Base-by-base conservation (phyloP, 306 rosid species). In the Quercus alba region DNA sequence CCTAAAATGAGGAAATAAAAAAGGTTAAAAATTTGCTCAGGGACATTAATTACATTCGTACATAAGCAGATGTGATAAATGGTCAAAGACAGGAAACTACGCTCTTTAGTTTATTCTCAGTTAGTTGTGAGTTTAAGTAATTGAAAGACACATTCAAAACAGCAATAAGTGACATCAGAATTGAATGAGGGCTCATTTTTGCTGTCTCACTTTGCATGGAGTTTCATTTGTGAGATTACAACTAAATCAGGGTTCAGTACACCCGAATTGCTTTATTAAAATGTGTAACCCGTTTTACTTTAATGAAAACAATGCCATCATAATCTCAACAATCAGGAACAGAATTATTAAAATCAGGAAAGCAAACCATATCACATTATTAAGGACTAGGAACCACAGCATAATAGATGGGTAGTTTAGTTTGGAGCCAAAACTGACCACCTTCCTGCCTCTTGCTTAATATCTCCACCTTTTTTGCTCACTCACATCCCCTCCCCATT, bases 1-100 rank as follows among this genome's bases (percentile, higher is more conserved):
- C 85, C 97, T 94, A 83, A 62, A 77, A 81, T 9, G 55, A 84
- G 66, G 38, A 63, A 19, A n/a, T 35, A 72, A 56, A 19, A 35
- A 35, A 35, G 41, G 41, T 35, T 35, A 35, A 35, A 35, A 41
- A 41, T 41, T 41, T 54, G 51, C 35, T 77, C 26, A 62, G 19
- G 56, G 56, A 33, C 5, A 55, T 74, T 74, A 77, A 12, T 28
- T n/a, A 62, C 9, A 31, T 51, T 44, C 8, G 17, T 19, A 26
- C 46, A 63, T 35, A 23, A 76, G 11, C 5, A 46, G 12, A 12
- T 1, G 70, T 13, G 38, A 28, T 63, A 63, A 25, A 62, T 14
- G 38, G 69, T 25, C 28, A 11, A 25, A n/a, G 72, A 30, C 52
- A 19, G 38, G 14, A 67, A 67, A 33, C 26, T 19, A 35, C 1